phyloP scores from a whole-genome alignment of 2,329 filamentous ascomycete species.

The Epichloe gansuensis region DNA sequence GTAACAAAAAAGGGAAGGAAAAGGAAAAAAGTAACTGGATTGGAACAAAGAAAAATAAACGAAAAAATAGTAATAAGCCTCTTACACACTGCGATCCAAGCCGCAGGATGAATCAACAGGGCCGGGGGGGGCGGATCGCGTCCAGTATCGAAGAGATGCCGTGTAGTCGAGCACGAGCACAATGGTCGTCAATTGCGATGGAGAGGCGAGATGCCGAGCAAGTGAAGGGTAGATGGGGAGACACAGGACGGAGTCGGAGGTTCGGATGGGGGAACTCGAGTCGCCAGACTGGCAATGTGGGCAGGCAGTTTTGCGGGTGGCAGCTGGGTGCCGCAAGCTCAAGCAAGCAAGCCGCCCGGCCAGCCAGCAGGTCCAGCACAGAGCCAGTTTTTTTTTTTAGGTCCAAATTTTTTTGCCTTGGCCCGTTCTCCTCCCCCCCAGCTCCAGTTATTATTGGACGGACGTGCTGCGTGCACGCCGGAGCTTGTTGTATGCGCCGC shows the following conservation, averaged over 20 bases:
- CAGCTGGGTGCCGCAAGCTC: no score
- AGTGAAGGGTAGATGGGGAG: conserved; percentile 4
- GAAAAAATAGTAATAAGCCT: not conserved
- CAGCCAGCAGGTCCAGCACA: no score
- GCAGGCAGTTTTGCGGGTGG: no score
- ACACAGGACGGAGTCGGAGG: conserved; percentile 3
- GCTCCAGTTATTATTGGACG: no score
- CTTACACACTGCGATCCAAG: conserved; percentile 2
- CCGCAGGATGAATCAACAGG: conserved; percentile 1
- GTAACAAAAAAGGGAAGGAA: not conserved
- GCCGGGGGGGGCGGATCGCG: not conserved
- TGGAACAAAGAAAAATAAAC: not conserved
- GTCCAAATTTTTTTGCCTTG: no score
- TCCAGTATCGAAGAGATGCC: not conserved
- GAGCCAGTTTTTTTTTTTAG: no score
- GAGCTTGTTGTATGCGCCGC: no score
- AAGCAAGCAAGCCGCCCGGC: no score
- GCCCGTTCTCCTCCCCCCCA: no score
- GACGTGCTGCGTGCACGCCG: no score
- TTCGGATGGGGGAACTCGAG: not conserved
- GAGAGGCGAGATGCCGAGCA: conserved; percentile 4
- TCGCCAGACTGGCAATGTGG: not conserved
- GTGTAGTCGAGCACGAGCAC: not conserved
- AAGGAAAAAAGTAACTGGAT: not conserved
- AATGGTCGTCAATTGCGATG: conserved; percentile 1